These are phyloP conservation scores for Penicillium ochrochloron DNA, from an alignment of 495 filamentous ascomycete genomes.

Conservation along the genomic window DNA sequence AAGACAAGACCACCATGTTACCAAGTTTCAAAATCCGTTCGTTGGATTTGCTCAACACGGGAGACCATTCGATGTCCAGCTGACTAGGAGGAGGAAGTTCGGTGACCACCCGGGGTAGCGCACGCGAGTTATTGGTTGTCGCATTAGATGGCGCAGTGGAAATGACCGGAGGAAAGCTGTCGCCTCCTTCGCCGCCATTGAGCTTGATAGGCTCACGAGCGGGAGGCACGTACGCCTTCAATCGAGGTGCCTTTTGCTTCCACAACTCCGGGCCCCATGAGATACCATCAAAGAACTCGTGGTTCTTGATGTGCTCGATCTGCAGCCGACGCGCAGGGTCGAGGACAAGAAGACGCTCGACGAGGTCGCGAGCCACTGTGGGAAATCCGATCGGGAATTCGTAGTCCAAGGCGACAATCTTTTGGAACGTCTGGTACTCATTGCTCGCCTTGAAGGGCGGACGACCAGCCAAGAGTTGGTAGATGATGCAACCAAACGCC, in stretches of 20 bases:
- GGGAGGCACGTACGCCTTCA: conserved; percentile 85
- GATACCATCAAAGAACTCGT: conserved; percentile 94
- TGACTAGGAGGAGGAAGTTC: conserved; percentile 95
- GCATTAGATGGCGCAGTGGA: conserved; percentile 51
- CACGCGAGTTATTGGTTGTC: conserved; percentile 50
- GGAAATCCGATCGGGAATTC: conserved; percentile 93
- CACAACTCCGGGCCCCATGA: conserved; percentile 84
- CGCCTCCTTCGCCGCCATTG: conserved; percentile 59
- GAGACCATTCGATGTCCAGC: conserved; percentile 98
- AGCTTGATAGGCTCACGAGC: conserved; percentile 82
- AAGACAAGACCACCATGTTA: conserved; percentile 80
- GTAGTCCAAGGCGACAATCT: conserved; percentile 93
- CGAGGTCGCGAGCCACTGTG: conserved; percentile 82
- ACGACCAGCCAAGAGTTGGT: conserved; percentile 89
- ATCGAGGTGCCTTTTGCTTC: conserved; percentile 86
- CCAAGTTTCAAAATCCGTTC: conserved; percentile 95
- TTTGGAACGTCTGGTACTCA: conserved; percentile 97
- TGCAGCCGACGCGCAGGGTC: conserved; percentile 87
- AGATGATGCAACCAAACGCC: conserved; percentile 99
- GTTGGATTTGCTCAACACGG: conserved; percentile 86
- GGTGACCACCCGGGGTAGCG: conserved; percentile 84
- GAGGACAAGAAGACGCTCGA: conserved; percentile 88
- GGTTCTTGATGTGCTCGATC: conserved; percentile 96
- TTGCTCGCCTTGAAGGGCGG: conserved; percentile 98
- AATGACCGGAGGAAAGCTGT: conserved; percentile 54